A percentile compares a stretch with the other conserved stretches of the same genome.
phyloP scores from a whole-genome alignment of 257 asterid genomes.

The Avicennia marina region DNA sequence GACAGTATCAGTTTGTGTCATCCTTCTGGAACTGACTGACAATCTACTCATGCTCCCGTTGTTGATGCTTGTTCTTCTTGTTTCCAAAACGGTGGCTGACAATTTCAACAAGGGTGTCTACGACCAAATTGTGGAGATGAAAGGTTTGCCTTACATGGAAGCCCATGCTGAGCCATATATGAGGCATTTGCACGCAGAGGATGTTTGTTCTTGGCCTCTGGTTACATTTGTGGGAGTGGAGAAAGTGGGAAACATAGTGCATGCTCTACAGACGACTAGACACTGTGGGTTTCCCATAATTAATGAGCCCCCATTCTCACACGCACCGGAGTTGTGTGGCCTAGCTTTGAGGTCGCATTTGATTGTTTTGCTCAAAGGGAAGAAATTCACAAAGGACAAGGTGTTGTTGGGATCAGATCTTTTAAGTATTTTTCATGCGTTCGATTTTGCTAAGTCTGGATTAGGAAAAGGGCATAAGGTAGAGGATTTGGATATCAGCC shows the following conservation, averaged over 20 bases:
- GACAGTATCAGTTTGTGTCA: conserved; percentile 95
- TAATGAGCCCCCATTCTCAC: conserved; percentile 81
- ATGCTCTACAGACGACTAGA: conserved; percentile 51
- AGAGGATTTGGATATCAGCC: conserved; percentile 59
- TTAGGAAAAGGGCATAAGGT: conserved; percentile 82
- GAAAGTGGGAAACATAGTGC: conserved; percentile 67
- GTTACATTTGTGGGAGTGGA: conserved; percentile 68
- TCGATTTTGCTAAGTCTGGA: conserved; percentile 91
- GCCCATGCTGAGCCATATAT: conserved; percentile 93
- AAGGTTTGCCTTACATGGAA: conserved; percentile 92
- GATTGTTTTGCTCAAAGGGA: conserved; percentile 63
- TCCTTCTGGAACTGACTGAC: conserved; percentile 81
- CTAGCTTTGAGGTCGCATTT: conserved; percentile 84
- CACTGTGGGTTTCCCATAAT: conserved; percentile 91
- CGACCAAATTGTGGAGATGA: conserved; percentile 90
- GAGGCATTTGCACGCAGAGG: conserved; percentile 78
- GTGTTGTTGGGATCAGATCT: conserved; percentile 42
- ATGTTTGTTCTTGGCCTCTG: conserved; percentile 88
- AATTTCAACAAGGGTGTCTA: conserved; percentile 82
- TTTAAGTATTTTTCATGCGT: conserved; percentile 47
- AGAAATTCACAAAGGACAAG: conserved; percentile 49
- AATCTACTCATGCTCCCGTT: conserved; percentile 85
- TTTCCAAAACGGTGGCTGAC: conserved; percentile 91
- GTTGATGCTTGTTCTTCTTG: conserved; percentile 85
- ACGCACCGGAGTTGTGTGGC: conserved; percentile 80